Evolutionary conservation across 169 alveolate species (phyloP).

Genomic region (Plasmodium reichenowi): DNA sequence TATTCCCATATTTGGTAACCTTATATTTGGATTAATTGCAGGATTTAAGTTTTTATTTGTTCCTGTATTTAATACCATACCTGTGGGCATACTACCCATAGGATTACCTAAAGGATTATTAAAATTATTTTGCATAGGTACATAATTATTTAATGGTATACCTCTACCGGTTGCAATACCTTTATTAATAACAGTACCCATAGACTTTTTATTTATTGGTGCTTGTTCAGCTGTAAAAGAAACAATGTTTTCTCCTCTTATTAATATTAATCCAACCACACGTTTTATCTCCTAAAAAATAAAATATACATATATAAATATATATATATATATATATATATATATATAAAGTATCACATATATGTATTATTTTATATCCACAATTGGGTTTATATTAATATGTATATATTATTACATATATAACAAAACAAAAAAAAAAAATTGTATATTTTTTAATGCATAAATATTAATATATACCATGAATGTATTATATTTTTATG

Average conservation of each 20-base stretch:
- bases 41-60: constrained; percentile 50
- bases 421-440: too few species aligned
- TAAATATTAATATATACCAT: too few species aligned
- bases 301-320: not conserved
- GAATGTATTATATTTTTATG: too few species aligned
- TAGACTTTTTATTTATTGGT: constrained; percentile 85
- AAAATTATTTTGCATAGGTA: constrained; percentile 58
- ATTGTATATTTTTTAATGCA: too few species aligned
- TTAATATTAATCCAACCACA: constrained; percentile 95
- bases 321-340: too few species aligned
- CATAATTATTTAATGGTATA: constrained; percentile 76
- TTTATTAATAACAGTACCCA: constrained; percentile 79
- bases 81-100: constrained; percentile 70
- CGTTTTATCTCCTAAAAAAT: constrained; percentile 93
- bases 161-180: constrained; percentile 89
- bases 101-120: constrained; percentile 27
- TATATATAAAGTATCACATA: too few species aligned
- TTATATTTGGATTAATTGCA: constrained; percentile 34
- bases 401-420: too few species aligned
- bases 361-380: too few species aligned
- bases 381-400: too few species aligned
- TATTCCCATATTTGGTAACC: constrained; percentile 22
- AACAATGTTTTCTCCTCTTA: constrained; percentile 98
- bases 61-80: constrained; percentile 29
- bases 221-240: constrained; percentile 99